Conservation (phyloP, 139 green algal species). For the Tetradesmus obliquus region DNA sequence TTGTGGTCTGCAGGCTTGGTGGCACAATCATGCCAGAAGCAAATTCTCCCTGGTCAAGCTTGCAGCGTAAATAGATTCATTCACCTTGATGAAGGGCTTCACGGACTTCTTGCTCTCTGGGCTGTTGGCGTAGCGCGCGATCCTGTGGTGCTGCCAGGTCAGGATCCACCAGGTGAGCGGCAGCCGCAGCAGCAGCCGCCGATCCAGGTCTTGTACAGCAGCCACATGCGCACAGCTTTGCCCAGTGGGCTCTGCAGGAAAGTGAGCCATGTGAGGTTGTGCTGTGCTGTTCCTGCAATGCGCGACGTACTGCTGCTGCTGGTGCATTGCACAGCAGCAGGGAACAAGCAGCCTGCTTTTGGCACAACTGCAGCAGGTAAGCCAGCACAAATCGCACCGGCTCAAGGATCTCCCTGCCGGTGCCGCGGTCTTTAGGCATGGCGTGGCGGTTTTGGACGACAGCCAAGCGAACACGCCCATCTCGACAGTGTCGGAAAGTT, state of each 20-base stretch:
- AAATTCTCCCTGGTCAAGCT: conserved; percentile 44
- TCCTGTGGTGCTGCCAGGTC: conserved; percentile 47
- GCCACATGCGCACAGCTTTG: conserved; percentile 31
- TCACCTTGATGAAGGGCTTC: conserved; percentile 31
- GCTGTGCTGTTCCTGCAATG: not conserved
- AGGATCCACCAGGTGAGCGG: conserved; percentile 50
- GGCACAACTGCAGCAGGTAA: not conserved
- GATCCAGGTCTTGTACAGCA: conserved; percentile 44
- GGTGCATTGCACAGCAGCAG: not conserved
- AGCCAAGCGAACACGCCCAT: not conserved
- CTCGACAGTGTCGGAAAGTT: not conserved
- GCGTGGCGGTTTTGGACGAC: not conserved
- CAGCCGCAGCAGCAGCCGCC: conserved; percentile 41
- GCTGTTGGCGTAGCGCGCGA: conserved; percentile 48
- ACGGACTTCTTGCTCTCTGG: conserved; percentile 47
- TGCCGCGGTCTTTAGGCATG: not conserved
- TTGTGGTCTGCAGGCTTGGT: not conserved
- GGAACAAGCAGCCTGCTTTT: not conserved
- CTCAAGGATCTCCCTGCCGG: not conserved
- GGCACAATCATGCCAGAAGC: too few relatives aligned
- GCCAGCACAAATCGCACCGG: not conserved
- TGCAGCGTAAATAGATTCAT: too few relatives aligned
- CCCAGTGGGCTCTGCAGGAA: conserved; percentile 30
- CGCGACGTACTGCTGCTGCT: not conserved
- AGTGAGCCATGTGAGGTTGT: not conserved